Base-by-base conservation (phyloP, 139 green algal genomes). In the Chloropicon primus region DNA sequence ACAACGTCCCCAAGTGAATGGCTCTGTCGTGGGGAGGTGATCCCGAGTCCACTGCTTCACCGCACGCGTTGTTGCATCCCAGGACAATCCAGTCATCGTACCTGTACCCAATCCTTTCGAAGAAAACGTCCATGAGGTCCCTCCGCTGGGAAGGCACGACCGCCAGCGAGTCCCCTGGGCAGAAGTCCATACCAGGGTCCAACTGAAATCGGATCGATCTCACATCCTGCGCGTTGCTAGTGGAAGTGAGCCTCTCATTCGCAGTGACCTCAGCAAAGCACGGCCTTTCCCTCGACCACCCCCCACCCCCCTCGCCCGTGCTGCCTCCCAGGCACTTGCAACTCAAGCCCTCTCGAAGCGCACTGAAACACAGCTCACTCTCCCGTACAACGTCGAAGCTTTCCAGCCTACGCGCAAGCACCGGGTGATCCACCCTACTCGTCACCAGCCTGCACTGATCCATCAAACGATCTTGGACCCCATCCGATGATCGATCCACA, bases 201-300 rank as follows among this genome's bases (percentile, higher is more conserved):
- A 95, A 77, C 73, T 92, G 84, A 28, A 97, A 76, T 81, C 90
- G 88, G 1, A 97, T 29, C 80, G 92, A 89, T 1, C 91, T 81
- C 21, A 92, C 90, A 72, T 96, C 92, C 77, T 96, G 93, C 62
- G 91, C 93, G 84, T 96, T 88, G 2, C 80, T 80, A 0, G 76
- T 10, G 1, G 86, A 74, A 10, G 92, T 97, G 1, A 97, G 28
- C 24, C 92, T 86, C 5, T 26, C 21, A 79, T 96, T 97, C 71
- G 25, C 25, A 21, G 54, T 26, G 72, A 79, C 41, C 2, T 26
- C n/a, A n/a, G n/a, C n/a, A n/a, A n/a, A n/a, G n/a, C n/a, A n/a
- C n/a, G n/a, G n/a, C n/a, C n/a, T n/a, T n/a, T n/a, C n/a, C n/a
- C n/a, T n/a, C n/a, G n/a, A n/a, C n/a, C n/a, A n/a, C n/a, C n/a